Evolutionary conservation across 2,329 filamentous ascomycete genomes (phyloP).

Genomic region (Fusarium musae): DNA sequence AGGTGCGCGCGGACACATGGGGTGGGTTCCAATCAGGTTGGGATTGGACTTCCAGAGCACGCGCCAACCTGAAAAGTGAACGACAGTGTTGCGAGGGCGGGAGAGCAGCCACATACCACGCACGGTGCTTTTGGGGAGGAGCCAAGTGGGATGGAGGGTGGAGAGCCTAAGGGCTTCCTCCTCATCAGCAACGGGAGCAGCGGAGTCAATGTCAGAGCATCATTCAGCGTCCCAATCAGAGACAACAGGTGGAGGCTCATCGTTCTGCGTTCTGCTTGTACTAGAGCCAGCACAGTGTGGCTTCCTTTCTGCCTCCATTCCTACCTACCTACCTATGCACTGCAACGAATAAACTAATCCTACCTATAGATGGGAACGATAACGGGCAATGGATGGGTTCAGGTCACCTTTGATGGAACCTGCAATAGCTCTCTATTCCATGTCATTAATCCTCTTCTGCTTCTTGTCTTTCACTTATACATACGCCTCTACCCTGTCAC

Average conservation of each 20-base stretch:
- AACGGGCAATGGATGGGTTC: constrained; percentile 20
- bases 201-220: constrained; percentile 20
- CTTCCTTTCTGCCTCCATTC: not conserved
- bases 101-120: constrained; percentile 45
- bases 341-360: not conserved
- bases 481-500: constrained; percentile 12
- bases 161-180: constrained; percentile 19
- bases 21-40: constrained; percentile 35
- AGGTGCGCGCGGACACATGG: constrained; percentile 20
- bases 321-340: not conserved
- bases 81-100: constrained; percentile 34
- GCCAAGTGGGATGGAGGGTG: constrained; percentile 38
- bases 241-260: constrained; percentile 6
- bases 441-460: constrained; percentile 24
- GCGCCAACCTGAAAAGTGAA: constrained; percentile 36
- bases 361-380: constrained; percentile 1
- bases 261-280: constrained; percentile 1
- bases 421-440: constrained; percentile 30
- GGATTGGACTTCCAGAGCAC: constrained; percentile 37
- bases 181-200: constrained; percentile 34
- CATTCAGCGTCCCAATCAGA: constrained; percentile 26
- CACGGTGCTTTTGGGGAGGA: constrained; percentile 43
- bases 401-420: constrained; percentile 10
- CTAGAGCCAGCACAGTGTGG: constrained; percentile 31
- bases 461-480: constrained; percentile 11